A percentile compares a stretch with the other conserved stretches of the same genome.
These are phyloP conservation scores for Sodiomyces alkalinus DNA, from an alignment of 2,329 filamentous ascomycete species.

Conservation along the genomic window DNA sequence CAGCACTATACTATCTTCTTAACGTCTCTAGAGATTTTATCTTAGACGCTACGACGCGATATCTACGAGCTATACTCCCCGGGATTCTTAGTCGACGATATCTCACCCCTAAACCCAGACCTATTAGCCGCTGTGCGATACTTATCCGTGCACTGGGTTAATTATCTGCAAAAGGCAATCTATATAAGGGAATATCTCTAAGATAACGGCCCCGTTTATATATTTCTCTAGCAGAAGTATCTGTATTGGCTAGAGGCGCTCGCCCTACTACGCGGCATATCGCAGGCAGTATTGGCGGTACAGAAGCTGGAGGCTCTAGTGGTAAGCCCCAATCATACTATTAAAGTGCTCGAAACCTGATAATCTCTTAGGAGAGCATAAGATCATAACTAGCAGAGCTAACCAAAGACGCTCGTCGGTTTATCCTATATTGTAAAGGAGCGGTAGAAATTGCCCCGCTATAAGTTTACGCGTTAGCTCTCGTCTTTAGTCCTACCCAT, in stretches of 20 bases:
- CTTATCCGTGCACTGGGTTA: slow-evolving; percentile 10
- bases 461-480: slow-evolving; percentile 18
- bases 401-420: slow-evolving; percentile 15
- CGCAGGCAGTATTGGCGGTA: slow-evolving; percentile 11
- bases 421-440: slow-evolving; percentile 11
- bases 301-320: slow-evolving; percentile 1
- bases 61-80: slow-evolving; percentile 19
- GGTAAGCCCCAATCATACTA: slow-evolving; percentile 5
- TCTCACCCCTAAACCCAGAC: slow-evolving; percentile 5
- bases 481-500: slow-evolving; percentile 14
- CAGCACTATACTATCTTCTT: slow-evolving; percentile 17
- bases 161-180: slow-evolving; percentile 6
- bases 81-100: slow-evolving; percentile 3
- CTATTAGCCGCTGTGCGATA: slow-evolving; percentile 8
- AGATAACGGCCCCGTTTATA: slow-evolving; percentile 11
- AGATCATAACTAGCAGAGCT: slow-evolving; percentile 6
- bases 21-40: slow-evolving; percentile 17
- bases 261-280: slow-evolving; percentile 15
- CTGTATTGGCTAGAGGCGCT: slow-evolving; percentile 29
- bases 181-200: slow-evolving; percentile 7
- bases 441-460: slow-evolving; percentile 13
- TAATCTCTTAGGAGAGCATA: slow-evolving; percentile 4
- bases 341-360: slow-evolving; percentile 1
- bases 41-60: slow-evolving; percentile 15
- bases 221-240: slow-evolving; percentile 19